phyloP scores from a whole-genome alignment of 306 rosid genomes.

The Geum urbanum region DNA sequence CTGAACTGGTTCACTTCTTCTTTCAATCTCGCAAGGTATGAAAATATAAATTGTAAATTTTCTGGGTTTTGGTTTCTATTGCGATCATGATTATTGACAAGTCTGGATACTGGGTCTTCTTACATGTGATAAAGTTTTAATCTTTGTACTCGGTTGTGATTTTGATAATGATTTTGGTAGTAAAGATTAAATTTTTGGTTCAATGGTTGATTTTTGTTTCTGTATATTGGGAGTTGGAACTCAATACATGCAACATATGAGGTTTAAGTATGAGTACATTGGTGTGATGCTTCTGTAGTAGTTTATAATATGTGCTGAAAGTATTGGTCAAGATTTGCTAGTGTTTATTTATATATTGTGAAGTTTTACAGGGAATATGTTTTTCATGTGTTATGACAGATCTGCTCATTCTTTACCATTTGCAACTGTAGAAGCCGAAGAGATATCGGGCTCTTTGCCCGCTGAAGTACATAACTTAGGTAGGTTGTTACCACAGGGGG shows the following conservation, averaged over 20 bases:
- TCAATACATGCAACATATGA: neutral
- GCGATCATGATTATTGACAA: neutral
- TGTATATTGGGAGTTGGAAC: neutral
- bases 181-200: constrained; percentile 9
- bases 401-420: constrained; percentile 50
- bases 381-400: constrained; percentile 36
- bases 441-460: constrained; percentile 77
- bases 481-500: no score
- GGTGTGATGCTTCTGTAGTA: neutral
- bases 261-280: neutral
- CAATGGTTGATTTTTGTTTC: neutral
- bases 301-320: neutral
- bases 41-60: neutral
- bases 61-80: constrained; percentile 5
- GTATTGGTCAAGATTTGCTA: neutral
- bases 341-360: neutral
- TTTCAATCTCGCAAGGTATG: constrained; percentile 41
- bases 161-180: neutral
- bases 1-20: constrained; percentile 25
- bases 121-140: neutral
- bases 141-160: neutral
- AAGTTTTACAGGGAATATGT: neutral
- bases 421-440: constrained; percentile 73
- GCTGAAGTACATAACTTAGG: constrained; percentile 87
- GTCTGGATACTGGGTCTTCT: constrained; percentile 10